Percentiles rank a stretch among this genome's conserved stretches.
These are phyloP conservation scores for Citrus hindsii DNA, from an alignment of 345 rosid genomes.

Conservation along the genomic window DNA sequence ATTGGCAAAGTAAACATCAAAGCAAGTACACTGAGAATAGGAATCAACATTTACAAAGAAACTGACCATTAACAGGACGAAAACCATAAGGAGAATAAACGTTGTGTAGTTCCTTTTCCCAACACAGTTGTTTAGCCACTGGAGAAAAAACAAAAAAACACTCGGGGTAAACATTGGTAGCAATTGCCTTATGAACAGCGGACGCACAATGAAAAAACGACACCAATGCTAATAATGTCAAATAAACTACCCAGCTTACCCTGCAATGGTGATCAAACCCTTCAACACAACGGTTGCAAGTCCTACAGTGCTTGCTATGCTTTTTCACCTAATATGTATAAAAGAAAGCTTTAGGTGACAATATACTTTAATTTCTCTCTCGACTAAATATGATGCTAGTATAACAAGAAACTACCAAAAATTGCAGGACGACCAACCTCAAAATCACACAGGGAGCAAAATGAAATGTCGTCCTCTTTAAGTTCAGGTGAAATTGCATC, in stretches of 20 bases:
- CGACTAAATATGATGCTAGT: not conserved
- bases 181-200: not conserved
- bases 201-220: not conserved
- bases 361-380: not conserved
- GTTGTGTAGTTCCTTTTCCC: slow-evolving; percentile 92
- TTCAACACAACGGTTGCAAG: slow-evolving; percentile 93
- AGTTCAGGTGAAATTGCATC: slow-evolving; percentile 68
- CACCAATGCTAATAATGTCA: not conserved
- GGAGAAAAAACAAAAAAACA: slow-evolving; percentile 12
- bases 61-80: slow-evolving; percentile 81
- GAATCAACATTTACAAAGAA: not conserved
- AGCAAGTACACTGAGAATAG: not conserved
- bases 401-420: not conserved
- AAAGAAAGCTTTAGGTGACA: not conserved
- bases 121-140: slow-evolving; percentile 97
- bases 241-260: slow-evolving; percentile 32
- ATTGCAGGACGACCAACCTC: slow-evolving; percentile 44
- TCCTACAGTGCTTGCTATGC: slow-evolving; percentile 92
- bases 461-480: slow-evolving; percentile 76
- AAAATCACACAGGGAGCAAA: slow-evolving; percentile 77
- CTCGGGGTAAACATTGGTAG: slow-evolving; percentile 4
- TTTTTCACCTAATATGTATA: slow-evolving; percentile 62
- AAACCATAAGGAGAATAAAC: slow-evolving; percentile 80
- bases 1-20: not conserved
- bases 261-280: slow-evolving; percentile 99